Evolutionary conservation across 2,329 filamentous ascomycete genomes (phyloP), one percentile per base, ranked within the genome.

Genomic region (Monosporascus ibericus): DNA sequence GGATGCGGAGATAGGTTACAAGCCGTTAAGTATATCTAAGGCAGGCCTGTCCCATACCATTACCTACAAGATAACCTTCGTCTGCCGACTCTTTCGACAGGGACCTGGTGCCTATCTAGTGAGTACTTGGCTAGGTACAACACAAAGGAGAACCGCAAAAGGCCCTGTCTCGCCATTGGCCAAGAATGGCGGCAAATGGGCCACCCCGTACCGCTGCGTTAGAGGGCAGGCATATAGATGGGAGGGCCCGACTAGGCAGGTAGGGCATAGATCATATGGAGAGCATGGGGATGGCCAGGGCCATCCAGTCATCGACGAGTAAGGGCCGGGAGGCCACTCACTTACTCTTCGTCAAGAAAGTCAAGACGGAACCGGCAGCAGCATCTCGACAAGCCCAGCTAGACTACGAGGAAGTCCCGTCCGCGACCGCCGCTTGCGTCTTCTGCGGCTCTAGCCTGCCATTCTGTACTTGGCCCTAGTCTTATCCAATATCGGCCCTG

Each of bases 401-500:
- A 14, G 11, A 34, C 30, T 34, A 34, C 30, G 30, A 34, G 9
- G 9, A 34, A 57, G 53, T 55, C 60, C 59, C 61, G 60, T 65
- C 61, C 59, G 62, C 58, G 60, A 52, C 57, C 57, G 57, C 47
- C 57, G 52, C 58, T 59, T 57, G 30, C 30, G 30, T 34, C 30
- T 34, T 34, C 20, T 44, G 40, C 22, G 8, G 40, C 22, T 24
- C 42, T n/a, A 14, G 22, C 42, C 42, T 18, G 42, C 22, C 42
- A 14, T 25, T 9, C 42, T 24, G 17, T 46, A 15, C 42, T 24
- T 14, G 1, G 42, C 11, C 24, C 20, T 14, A 44, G 20, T 22
- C 1, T 30, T 15, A 57, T 51, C 63, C 66, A 68, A 67, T 69
- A 64, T 63, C 60, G 59, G 66, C 66, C 63, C 64, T 65, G 61